These are phyloP conservation scores for Curvularia sp. DNA, from an alignment of 2,329 filamentous ascomycete species.

Conservation along the genomic window DNA sequence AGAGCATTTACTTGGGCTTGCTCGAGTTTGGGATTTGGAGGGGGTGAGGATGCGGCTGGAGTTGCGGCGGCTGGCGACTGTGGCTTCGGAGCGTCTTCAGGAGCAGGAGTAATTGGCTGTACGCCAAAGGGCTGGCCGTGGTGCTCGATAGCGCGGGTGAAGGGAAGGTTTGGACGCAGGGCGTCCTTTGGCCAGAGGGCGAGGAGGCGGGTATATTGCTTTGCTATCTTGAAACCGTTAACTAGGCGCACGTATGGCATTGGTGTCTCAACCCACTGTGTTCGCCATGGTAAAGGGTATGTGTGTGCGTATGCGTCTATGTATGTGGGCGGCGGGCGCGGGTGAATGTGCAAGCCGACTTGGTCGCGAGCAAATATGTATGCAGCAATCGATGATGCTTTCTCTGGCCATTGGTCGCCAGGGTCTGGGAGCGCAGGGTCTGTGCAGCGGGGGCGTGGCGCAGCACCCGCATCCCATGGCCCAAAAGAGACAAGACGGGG, in stretches of 20 bases:
- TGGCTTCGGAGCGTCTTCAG: slow-evolving; percentile 20
- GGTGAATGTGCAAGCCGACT: background rate
- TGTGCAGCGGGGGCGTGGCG: slow-evolving; percentile 14
- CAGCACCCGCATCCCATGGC: slow-evolving; percentile 13
- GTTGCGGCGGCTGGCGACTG: slow-evolving; percentile 17
- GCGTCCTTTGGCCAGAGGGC: slow-evolving; percentile 59
- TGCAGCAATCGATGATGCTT: slow-evolving; percentile 24
- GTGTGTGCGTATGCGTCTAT: background rate
- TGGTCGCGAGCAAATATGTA: background rate
- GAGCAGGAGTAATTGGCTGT: slow-evolving; percentile 31
- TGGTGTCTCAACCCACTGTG: slow-evolving; percentile 17
- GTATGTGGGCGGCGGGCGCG: slow-evolving; percentile 1
- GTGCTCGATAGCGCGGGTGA: slow-evolving; percentile 54
- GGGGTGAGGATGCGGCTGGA: slow-evolving; percentile 19
- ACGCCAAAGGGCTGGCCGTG: slow-evolving; percentile 48
- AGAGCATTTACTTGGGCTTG: slow-evolving; percentile 63
- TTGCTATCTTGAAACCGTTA: slow-evolving; percentile 42
- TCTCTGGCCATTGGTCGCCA: slow-evolving; percentile 1
- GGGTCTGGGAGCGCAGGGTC: slow-evolving; percentile 3
- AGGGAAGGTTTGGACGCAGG: slow-evolving; percentile 58
- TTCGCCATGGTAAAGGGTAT: slow-evolving; percentile 24
- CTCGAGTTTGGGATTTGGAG: slow-evolving; percentile 44
- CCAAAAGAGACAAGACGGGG: slow-evolving; percentile 8
- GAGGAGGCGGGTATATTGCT: slow-evolving; percentile 60
- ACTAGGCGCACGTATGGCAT: background rate